A percentile compares a stretch with the other conserved stretches of the same genome.
phyloP scores from a whole-genome alignment of 2,329 filamentous ascomycete genomes.

The Fusarium sp. region DNA sequence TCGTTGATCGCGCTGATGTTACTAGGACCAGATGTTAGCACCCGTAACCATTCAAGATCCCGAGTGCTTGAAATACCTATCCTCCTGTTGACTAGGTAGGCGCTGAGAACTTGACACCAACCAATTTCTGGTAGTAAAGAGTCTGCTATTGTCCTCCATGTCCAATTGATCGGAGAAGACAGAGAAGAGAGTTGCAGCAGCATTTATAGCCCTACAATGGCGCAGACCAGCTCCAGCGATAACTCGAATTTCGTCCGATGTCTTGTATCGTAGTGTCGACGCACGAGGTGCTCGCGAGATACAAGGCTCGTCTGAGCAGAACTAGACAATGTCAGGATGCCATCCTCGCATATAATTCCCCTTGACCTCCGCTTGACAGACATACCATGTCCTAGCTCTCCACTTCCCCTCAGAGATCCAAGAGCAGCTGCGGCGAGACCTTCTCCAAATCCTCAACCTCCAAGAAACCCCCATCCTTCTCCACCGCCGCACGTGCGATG shows the following conservation, averaged over 20 bases:
- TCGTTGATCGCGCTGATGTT: too few relatives aligned
- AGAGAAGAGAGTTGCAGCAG: background rate
- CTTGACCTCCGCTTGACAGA: background rate
- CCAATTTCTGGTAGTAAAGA: background rate
- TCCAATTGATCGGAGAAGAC: background rate
- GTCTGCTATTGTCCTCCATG: background rate
- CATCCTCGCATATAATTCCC: background rate
- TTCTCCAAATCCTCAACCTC: conserved; percentile 94
- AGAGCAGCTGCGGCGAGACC: conserved; percentile 82
- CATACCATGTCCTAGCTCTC: background rate
- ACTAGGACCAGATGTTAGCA: background rate
- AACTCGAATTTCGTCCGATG: background rate
- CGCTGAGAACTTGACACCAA: background rate
- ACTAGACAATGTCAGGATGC: background rate
- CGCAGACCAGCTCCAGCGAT: background rate
- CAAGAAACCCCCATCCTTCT: conserved; percentile 77
- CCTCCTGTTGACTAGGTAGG: background rate
- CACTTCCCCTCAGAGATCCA: conserved; percentile 75
- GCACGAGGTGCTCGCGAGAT: background rate
- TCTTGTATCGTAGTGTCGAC: background rate
- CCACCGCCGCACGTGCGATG: conserved; percentile 80
- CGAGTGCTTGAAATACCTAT: background rate
- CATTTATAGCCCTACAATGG: background rate
- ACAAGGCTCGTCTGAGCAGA: background rate
- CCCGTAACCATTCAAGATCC: too few relatives aligned